Conservation (phyloP, 1,284 basidiomycete genomes). For the Vanrija sp. region DNA sequence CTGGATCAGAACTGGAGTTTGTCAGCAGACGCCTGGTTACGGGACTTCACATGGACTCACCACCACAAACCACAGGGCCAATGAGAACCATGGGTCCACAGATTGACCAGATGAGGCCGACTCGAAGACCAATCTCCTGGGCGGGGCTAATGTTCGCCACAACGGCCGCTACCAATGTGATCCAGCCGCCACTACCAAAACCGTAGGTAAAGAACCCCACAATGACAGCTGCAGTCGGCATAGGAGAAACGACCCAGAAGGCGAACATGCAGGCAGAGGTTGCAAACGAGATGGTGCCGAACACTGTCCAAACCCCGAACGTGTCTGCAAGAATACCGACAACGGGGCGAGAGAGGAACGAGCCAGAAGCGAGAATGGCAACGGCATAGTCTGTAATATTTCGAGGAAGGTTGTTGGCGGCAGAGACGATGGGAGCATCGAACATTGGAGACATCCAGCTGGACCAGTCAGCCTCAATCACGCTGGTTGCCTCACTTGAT, state of each 20-base stretch:
- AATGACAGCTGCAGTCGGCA: conserved; percentile 11
- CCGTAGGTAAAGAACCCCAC: conserved; percentile 44
- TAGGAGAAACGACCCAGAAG: conserved; percentile 15
- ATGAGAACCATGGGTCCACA: conserved; percentile 29
- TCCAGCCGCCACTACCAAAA: conserved; percentile 35
- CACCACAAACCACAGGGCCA: conserved; percentile 37
- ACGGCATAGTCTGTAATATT: conserved; percentile 19
- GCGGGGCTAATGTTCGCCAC: conserved; percentile 27
- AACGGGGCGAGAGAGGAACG: conserved; percentile 21
- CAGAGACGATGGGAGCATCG: conserved; percentile 17
- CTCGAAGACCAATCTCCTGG: conserved; percentile 41
- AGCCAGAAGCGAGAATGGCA: conserved; percentile 26
- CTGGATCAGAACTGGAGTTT: conserved; percentile 22
- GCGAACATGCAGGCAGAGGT: conserved; percentile 18
- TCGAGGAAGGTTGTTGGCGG: conserved; percentile 6
- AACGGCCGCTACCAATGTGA: conserved; percentile 37
- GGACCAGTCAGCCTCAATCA: background rate
- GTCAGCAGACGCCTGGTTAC: background rate
- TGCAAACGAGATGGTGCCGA: conserved; percentile 13
- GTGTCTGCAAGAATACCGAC: conserved; percentile 24
- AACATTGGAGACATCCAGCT: conserved; percentile 38
- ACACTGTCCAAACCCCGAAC: conserved; percentile 23
- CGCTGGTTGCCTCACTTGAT: conserved; percentile 7
- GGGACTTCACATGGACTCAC: conserved; percentile 24
- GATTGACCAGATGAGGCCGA: conserved; percentile 44